These are phyloP conservation scores for Vitis hybrid DNA, from an alignment of 177 flowering plant species.

Conservation along the genomic window DNA sequence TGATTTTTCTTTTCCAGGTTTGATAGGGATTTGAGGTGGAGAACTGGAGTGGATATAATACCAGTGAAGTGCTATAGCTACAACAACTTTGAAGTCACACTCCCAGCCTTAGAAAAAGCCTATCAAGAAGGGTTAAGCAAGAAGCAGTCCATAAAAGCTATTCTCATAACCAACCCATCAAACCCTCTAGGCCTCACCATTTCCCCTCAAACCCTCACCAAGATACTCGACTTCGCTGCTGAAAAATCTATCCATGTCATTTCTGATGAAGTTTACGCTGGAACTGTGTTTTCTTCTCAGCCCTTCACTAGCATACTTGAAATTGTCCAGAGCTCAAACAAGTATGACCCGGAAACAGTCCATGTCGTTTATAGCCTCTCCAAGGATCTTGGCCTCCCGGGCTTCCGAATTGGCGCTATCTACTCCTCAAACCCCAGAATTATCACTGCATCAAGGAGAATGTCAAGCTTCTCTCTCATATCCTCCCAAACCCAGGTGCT, in stretches of 20 bases:
- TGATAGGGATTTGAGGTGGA: constrained; percentile 32
- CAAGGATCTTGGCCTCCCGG: constrained; percentile 28
- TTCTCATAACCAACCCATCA: constrained; percentile 33
- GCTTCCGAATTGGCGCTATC: constrained; percentile 25
- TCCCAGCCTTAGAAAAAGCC: constrained; percentile 26
- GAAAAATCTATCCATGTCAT: constrained; percentile 25
- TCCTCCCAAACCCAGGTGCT: constrained; percentile 31
- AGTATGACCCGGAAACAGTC: constrained; percentile 13
- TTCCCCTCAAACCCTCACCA: constrained; percentile 7
- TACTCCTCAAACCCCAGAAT: constrained; percentile 22
- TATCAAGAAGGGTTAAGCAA: constrained; percentile 15
- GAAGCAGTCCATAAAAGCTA: constrained; percentile 16
- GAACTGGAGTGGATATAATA: constrained; percentile 27
- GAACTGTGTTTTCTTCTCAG: constrained; percentile 20
- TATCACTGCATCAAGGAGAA: constrained; percentile 21
- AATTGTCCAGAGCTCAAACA: constrained; percentile 9
- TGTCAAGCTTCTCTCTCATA: constrained; percentile 28
- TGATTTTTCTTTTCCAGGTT: constrained; percentile 14
- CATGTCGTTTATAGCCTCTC: constrained; percentile 31
- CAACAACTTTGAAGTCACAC: constrained; percentile 21
- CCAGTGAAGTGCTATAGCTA: constrained; percentile 25
- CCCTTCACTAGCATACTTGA: constrained; percentile 28
- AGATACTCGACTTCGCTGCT: constrained; percentile 20
- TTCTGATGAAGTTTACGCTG: constrained; percentile 25
- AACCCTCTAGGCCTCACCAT: constrained; percentile 31